Percentiles rank a stretch among this genome's conserved stretches.
Evolutionary conservation across 2,329 filamentous ascomycete genomes (phyloP).

Genomic region (Fonsecaea pugnacius): DNA sequence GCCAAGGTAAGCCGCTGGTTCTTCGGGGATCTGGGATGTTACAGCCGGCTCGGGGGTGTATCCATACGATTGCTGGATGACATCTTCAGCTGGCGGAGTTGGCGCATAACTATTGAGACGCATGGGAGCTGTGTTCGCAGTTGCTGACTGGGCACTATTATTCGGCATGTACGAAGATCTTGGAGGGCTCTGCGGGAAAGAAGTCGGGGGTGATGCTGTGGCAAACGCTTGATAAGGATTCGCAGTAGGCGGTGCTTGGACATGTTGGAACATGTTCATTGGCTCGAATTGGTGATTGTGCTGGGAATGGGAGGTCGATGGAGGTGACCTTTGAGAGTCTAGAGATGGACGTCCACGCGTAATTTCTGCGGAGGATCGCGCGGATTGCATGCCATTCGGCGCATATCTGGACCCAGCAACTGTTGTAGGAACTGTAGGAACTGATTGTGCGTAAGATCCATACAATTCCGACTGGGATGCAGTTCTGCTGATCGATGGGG

Average conservation of each 20-base stretch:
- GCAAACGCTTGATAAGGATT: conserved; percentile 41
- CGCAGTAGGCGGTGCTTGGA: conserved; percentile 4
- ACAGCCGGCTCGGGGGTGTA: conserved; percentile 16
- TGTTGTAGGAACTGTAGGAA: conserved; percentile 42
- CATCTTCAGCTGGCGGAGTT: conserved; percentile 31
- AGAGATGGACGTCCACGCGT: conserved; percentile 55
- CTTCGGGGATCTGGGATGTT: conserved; percentile 9
- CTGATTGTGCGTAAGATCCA: conserved; percentile 57
- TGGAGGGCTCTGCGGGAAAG: conserved; percentile 33
- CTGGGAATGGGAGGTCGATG: conserved; percentile 40
- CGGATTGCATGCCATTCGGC: conserved; percentile 50
- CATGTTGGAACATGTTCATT: conserved; percentile 33
- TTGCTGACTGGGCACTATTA: conserved; percentile 46
- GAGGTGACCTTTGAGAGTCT: conserved; percentile 51
- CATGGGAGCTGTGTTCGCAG: conserved; percentile 39
- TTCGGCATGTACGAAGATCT: conserved; percentile 34
- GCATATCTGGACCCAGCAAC: conserved; percentile 49
- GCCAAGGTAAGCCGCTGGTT: conserved; percentile 21
- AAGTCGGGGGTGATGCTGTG: conserved; percentile 30
- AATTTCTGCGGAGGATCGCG: conserved; percentile 58
- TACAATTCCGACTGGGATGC: conserved; percentile 79
- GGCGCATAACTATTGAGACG: conserved; percentile 37
- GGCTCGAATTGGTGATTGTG: conserved; percentile 42
- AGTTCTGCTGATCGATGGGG: conserved; percentile 73
- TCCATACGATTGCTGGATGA: conserved; percentile 24